Base-by-base conservation (phyloP, 2,329 filamentous ascomycete species). In the Penicillium freii region DNA sequence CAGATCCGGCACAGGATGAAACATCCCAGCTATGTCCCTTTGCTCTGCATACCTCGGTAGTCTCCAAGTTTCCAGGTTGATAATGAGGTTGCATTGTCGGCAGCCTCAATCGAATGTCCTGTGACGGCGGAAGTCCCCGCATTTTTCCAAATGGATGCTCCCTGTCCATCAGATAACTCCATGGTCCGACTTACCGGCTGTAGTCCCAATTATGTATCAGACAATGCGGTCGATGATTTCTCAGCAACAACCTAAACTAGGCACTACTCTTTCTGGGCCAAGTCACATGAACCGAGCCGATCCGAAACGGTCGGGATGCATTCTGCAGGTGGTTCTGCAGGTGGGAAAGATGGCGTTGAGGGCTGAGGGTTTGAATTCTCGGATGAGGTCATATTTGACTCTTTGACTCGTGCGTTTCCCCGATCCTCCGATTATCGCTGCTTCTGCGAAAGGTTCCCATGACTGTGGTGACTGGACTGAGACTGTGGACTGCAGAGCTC, bases 281-380 rank as follows among this genome's bases (percentile, higher is more conserved):
- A 42, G 47, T 65, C 60, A 65, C 63, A 56, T 62, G 62, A 58
- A 45, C 29, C 13, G 51, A 62, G 58, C 47, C 54, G 51, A 51
- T 56, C 53, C 51, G 25, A 60, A 60, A 61, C 54, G 43, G 58
- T 60, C 23, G 23, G 23, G 23, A 50, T 56, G 58, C 62, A 57
- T 56, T 45, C 45, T 58, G 49, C 51, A 48, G 23, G 54, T 56
- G 34, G 36, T 56, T 45, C 45, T 58, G 49, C 51, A 48, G 23
- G 54, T 56, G 34, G 36, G 53, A 45, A 54, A 47, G 34, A 34
- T 34, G 47, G 23, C 38, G 50, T 11, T 15, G 23, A 51, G 38
- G 33, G 31, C 40, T 31, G 31, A 49, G 17, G 33, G 27, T 11
- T 33, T 27, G 33, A 13, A 31, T 31, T 44, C 46, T 36, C 9